Percentiles rank a stretch among this genome's conserved stretches.
phyloP scores from a whole-genome alignment of 2,329 filamentous ascomycete genomes.

The Venturia nashicola region DNA sequence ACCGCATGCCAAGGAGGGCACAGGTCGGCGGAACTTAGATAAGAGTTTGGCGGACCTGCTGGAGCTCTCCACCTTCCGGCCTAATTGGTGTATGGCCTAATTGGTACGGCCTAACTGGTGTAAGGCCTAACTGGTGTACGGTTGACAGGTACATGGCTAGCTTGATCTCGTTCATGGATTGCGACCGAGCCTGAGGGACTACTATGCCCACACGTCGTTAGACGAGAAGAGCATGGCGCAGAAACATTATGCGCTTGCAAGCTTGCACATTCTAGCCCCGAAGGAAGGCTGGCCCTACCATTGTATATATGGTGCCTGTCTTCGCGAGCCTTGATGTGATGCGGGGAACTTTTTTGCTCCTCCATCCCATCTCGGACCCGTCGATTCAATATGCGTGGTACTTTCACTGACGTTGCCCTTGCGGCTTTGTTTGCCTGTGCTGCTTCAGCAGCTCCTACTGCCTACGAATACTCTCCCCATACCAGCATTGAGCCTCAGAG shows the following conservation, averaged over 20 bases:
- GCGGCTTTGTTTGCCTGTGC: background rate
- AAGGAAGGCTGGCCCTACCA: background rate
- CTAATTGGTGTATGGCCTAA: too few species aligned
- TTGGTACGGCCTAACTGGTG: too few species aligned
- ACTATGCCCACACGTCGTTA: background rate
- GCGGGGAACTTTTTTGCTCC: background rate
- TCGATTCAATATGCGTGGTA: constrained; percentile 4
- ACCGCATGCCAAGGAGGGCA: constrained; percentile 3
- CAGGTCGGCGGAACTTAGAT: too few species aligned
- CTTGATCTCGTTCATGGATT: constrained; percentile 1
- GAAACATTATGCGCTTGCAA: background rate
- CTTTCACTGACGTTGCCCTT: background rate
- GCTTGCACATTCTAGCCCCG: background rate
- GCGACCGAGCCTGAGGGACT: background rate
- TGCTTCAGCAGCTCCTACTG: background rate
- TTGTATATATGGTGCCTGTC: background rate
- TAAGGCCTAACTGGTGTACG: too few species aligned
- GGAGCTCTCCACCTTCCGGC: background rate
- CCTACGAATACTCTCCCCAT: background rate
- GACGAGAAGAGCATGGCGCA: background rate
- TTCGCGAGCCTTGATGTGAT: background rate
- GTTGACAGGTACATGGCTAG: background rate
- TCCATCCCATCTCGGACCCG: background rate
- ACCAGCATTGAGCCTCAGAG: constrained; percentile 4
- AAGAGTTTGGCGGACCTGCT: too few species aligned